Percentiles rank a stretch among this genome's conserved stretches.
phyloP scores from a whole-genome alignment of 495 filamentous ascomycete species.

The Lepidopterella palustris region DNA sequence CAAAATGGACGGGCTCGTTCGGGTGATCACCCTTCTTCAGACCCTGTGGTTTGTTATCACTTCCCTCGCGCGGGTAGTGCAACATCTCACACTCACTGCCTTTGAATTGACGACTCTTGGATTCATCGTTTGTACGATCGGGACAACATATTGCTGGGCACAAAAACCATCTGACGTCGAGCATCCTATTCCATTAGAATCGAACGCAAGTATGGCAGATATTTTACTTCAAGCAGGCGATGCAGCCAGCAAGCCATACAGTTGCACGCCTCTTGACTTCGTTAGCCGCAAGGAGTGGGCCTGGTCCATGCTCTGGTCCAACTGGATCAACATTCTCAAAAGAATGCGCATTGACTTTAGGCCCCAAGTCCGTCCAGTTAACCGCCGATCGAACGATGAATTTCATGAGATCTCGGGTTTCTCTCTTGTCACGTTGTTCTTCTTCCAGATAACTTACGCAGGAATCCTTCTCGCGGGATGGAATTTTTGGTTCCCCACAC shows the following conservation, averaged over 20 bases:
- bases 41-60: constrained; percentile 31
- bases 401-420: not conserved
- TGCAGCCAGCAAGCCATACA: constrained; percentile 18
- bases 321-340: constrained; percentile 12
- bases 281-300: constrained; percentile 19
- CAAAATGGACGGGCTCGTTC: constrained; percentile 30
- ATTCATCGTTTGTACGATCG: constrained; percentile 27
- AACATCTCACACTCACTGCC: constrained; percentile 24
- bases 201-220: constrained; percentile 4
- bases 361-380: not conserved
- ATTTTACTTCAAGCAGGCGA: constrained; percentile 27
- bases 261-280: constrained; percentile 32
- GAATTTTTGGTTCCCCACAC: constrained; percentile 21
- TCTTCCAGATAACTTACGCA: not conserved
- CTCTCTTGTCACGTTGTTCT: not conserved
- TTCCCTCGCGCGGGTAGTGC: constrained; percentile 15
- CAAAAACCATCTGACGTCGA: constrained; percentile 32
- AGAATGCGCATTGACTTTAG: constrained; percentile 1
- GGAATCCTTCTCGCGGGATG: constrained; percentile 17
- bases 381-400: not conserved
- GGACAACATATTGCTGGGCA: constrained; percentile 26
- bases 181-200: constrained; percentile 10
- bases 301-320: not conserved
- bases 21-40: constrained; percentile 26
- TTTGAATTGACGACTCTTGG: constrained; percentile 30